A percentile compares a stretch with the other conserved stretches of the same genome.
Evolutionary conservation across 148 eudicot species (phyloP).

Genomic region (Polygonum maritimum): DNA sequence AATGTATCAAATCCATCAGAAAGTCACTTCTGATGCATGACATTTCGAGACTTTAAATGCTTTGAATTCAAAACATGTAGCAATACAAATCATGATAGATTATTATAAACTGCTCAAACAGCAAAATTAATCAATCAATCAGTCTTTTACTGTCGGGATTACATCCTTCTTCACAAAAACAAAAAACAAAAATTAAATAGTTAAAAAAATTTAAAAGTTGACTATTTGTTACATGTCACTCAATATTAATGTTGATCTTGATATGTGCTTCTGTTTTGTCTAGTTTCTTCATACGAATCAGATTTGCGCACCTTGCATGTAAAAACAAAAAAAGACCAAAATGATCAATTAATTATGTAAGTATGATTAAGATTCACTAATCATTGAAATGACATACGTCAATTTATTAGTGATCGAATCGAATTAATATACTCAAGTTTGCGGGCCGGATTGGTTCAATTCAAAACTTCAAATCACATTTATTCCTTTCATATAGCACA

Average conservation of each 20-base stretch:
- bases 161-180: neutral
- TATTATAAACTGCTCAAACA: neutral
- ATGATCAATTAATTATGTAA: neutral
- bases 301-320: neutral
- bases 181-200: neutral
- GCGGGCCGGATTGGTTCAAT: no score
- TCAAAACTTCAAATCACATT: no score
- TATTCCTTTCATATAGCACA: no score
- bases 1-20: neutral
- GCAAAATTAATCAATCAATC: conserved; percentile 11
- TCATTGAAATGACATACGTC: no score
- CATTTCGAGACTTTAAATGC: neutral
- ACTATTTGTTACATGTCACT: conserved; percentile 1
- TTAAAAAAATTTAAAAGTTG: neutral
- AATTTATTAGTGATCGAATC: no score
- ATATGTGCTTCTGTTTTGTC: neutral
- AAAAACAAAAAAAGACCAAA: neutral
- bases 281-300: neutral
- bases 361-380: no score
- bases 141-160: conserved; percentile 11
- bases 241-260: conserved; percentile 6
- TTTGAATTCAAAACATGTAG: neutral
- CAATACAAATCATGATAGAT: neutral
- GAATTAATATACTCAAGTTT: no score
- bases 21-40: neutral